Evolutionary conservation across 2,329 filamentous ascomycete species (phyloP).

Genomic region (Elsinoe fawcettii): DNA sequence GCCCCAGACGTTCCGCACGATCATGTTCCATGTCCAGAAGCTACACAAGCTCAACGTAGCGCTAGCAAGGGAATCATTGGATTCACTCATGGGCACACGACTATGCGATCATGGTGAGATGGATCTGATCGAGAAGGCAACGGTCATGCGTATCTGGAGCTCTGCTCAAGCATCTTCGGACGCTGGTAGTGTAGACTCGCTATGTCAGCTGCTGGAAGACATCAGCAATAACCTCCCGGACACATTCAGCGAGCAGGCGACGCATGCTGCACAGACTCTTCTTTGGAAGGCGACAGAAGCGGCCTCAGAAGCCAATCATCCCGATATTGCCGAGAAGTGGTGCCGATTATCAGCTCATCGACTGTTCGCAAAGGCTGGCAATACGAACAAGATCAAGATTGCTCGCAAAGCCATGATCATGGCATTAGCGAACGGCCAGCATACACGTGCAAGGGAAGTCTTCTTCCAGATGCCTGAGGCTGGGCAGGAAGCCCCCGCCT

Average conservation of each 20-base stretch:
- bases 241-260: constrained; percentile 51
- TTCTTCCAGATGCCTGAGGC: constrained; percentile 53
- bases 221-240: constrained; percentile 41
- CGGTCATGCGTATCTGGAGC: constrained; percentile 63
- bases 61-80: constrained; percentile 45
- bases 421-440: constrained; percentile 52
- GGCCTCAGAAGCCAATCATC: constrained; percentile 46
- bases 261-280: constrained; percentile 61
- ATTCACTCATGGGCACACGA: constrained; percentile 55
- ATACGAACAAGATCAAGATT: constrained; percentile 60
- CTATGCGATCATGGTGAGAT: constrained; percentile 44
- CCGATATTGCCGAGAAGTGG: constrained; percentile 57
- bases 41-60: constrained; percentile 43
- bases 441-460: constrained; percentile 46
- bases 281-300: constrained; percentile 73
- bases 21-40: constrained; percentile 61
- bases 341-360: constrained; percentile 60
- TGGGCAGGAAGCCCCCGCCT: constrained; percentile 55
- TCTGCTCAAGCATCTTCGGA: constrained; percentile 40
- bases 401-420: constrained; percentile 68
- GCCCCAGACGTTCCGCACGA: constrained; percentile 53
- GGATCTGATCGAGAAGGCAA: constrained; percentile 59
- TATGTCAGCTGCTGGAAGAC: constrained; percentile 39
- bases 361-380: constrained; percentile 58
- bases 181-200: constrained; percentile 30